Evolutionary conservation across 352 stramenopile species (phyloP), one percentile per base, ranked within the genome.

Genomic region (Globisporangium alternatum): DNA sequence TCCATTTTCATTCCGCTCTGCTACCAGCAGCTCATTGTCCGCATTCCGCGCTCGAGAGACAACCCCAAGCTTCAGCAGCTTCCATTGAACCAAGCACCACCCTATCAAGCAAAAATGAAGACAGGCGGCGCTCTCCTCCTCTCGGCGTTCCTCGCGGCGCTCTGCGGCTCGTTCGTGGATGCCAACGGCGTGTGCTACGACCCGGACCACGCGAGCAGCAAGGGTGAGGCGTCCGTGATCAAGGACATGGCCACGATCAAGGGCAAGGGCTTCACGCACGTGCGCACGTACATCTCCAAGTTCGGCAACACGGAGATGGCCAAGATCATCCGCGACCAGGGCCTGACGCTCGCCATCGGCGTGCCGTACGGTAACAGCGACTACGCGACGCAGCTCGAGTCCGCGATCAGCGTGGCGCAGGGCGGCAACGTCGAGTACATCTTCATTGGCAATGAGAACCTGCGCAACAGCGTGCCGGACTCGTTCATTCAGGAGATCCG

Each of bases 391-490:
- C 80, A 91, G 57, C 74, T 79, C 62, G 54, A 64, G 44, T 70
- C 72, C 7, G 82, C 82, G 22, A 68, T 88, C 59, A 47, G 43
- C 21, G 76, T 80, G 0, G 78, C 78, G 17, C 72, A 84, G 41
- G 72, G 52, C n/a, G 78, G 78, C 35, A 72, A 65, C 49, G 79
- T 91, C 8, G 64, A 70, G 58, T 77, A 74, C 73, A 79, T 91
- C 53, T 85, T 91, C 59, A 79, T 91, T 28, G 82, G 80, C 17
- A 91, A 91, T 62, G 82, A 91, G 68, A 91, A 91, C 77, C 61
- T 89, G 61, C 71, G 63, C 15, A 56, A 52, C 28, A 78, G 64
- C 43, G 73, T 86, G 21, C 76, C 78, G 1, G 64, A 62, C 13
- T 62, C 41, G 30, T 85, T 87, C 64, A 78, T 81, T 66, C 48